A percentile compares a stretch with the other conserved stretches of the same genome.
phyloP scores from a whole-genome alignment of 495 filamentous ascomycete species.

The Astrocystis sublimbata region DNA sequence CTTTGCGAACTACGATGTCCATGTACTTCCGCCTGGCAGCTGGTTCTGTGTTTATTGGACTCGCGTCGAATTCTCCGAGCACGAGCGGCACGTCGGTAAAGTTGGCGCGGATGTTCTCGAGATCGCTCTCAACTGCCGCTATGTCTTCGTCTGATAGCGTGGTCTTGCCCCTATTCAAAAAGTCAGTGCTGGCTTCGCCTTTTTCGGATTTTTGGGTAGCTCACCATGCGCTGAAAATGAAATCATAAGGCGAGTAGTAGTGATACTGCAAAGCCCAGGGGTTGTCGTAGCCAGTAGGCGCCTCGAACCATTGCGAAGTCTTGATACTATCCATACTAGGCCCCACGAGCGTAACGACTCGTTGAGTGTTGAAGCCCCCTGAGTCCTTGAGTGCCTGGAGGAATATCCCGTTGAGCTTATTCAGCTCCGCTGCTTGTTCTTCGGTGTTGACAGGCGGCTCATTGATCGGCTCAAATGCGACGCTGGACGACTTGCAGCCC shows the following conservation, averaged over 20 bases:
- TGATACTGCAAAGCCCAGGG: slow-evolving; percentile 66
- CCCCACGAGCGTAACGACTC: slow-evolving; percentile 60
- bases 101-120: slow-evolving; percentile 52
- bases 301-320: slow-evolving; percentile 56
- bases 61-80: slow-evolving; percentile 61
- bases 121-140: slow-evolving; percentile 49
- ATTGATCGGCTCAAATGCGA: slow-evolving; percentile 65
- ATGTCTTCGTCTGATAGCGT: slow-evolving; percentile 59
- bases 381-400: slow-evolving; percentile 55
- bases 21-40: slow-evolving; percentile 60
- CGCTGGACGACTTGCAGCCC: slow-evolving; percentile 53
- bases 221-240: slow-evolving; percentile 29
- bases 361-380: slow-evolving; percentile 56
- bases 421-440: slow-evolving; percentile 52
- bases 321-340: slow-evolving; percentile 52
- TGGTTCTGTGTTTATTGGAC: slow-evolving; percentile 44
- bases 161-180: slow-evolving; percentile 56
- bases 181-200: slow-evolving; percentile 39
- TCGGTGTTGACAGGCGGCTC: slow-evolving; percentile 56
- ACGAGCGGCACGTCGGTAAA: slow-evolving; percentile 57
- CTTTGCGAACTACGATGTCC: slow-evolving; percentile 53
- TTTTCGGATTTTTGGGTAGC: slow-evolving; percentile 28
- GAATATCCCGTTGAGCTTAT: slow-evolving; percentile 60
- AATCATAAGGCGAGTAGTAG: slow-evolving; percentile 60
- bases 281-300: slow-evolving; percentile 51